A percentile compares a stretch with the other conserved stretches of the same genome.
Conservation (phyloP, 2,329 filamentous ascomycete genomes). For the Botrytis elliptica region DNA sequence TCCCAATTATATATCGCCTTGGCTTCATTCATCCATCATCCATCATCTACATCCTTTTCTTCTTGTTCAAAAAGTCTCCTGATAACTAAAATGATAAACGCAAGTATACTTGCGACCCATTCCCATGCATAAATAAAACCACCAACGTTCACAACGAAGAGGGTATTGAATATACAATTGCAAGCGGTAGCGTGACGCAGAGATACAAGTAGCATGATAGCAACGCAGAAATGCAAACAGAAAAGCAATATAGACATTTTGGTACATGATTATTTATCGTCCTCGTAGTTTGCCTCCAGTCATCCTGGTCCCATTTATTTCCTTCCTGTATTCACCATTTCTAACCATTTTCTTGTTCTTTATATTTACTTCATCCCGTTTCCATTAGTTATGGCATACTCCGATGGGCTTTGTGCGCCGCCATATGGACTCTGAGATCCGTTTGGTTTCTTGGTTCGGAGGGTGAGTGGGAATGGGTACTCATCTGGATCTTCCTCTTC, state of each 20-base stretch:
- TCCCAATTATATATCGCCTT: neutral
- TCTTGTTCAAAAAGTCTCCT: neutral
- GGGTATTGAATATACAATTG: conserved; percentile 12
- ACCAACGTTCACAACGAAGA: conserved; percentile 13
- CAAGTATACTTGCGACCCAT: neutral
- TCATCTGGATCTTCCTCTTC: conserved; percentile 91
- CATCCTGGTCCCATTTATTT: conserved; percentile 5
- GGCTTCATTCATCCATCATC: neutral
- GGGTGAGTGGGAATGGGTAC: conserved; percentile 68
- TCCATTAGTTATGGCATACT: conserved; percentile 35
- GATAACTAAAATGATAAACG: neutral
- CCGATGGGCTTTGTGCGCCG: conserved; percentile 37
- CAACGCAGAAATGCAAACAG: conserved; percentile 15
- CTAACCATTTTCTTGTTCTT: neutral
- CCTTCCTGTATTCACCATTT: conserved; percentile 9
- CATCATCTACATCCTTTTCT: neutral
- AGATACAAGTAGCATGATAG: conserved; percentile 7
- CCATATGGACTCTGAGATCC: conserved; percentile 37
- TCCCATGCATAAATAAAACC: conserved; percentile 15
- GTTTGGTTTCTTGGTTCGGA: conserved; percentile 47
- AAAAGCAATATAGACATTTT: conserved; percentile 25
- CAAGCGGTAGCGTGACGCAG: conserved; percentile 7
- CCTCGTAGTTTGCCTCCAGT: neutral
- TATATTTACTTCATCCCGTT: conserved; percentile 24
- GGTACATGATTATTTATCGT: conserved; percentile 27